Evolutionary conservation across 768 basidiomycete species (phyloP), one percentile per base, ranked within the genome.

Genomic region (Butyriboletus loyo): DNA sequence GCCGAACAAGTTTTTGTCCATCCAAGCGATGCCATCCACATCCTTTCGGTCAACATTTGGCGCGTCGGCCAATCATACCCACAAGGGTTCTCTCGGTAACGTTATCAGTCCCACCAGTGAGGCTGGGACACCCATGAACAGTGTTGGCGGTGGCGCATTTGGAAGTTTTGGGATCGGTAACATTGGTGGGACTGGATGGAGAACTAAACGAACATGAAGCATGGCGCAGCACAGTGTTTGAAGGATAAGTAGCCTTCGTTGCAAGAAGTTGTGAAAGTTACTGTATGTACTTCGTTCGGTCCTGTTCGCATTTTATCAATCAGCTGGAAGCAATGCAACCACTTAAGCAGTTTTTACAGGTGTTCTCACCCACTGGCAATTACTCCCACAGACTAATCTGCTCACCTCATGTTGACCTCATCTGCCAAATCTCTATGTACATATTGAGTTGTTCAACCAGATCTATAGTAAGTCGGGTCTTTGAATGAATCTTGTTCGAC

Each of bases 1-100:
- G 6, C 82, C 83, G 1, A 88, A 88, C 71, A 92, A 89, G 66
- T 94, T 92, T 72, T 72, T 93, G 25, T 80, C 85, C 9, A 90
- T 93, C 54, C 86, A 89, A 65, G 71, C 87, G 1, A 72, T 85
- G 43, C 89, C 89, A 2, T 65, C 73, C 27, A 81, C 86, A 1
- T 80, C 82, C 1, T 89, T 80, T 73, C 81, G 89, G 36, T 73
- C 86, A 0, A 78, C 81, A 11, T 89, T 90, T 73, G 80, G 80
- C 53, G 38, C 64, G 10, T 52, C 67, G n/a, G 52, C 52, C 17
- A 54, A 14, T 41, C 66, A 68, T 25, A 13, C 47, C 4, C 57
- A 57, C 37, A 71, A 63, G 37, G 51, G 58, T 17, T 57, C 69
- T 13, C 46, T 56, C 11, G 64, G 56, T 21, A 59, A 38, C 10